These are phyloP conservation scores for Phytopythium delawarense DNA, from an alignment of 352 stramenopile genomes.

Conservation along the genomic window DNA sequence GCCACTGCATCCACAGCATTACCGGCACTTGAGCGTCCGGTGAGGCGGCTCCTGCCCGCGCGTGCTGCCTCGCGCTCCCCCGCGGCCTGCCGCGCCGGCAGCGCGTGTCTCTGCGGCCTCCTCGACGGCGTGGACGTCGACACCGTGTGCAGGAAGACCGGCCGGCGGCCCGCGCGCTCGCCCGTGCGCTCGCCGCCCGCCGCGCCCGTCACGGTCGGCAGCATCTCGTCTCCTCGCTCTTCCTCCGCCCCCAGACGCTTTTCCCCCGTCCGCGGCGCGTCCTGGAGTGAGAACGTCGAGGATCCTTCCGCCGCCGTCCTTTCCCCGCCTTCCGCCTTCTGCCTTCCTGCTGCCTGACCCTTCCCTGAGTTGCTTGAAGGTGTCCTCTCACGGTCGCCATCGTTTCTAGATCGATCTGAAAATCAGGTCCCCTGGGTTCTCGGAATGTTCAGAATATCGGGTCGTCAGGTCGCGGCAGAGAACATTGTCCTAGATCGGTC, in stretches of 20 bases:
- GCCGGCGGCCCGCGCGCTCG: slow-evolving; percentile 4
- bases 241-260: no score
- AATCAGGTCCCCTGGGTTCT: not conserved
- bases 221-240: not conserved
- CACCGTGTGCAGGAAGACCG: slow-evolving; percentile 47
- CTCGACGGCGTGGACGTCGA: slow-evolving; percentile 47
- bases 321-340: no score
- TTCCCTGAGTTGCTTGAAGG: not conserved
- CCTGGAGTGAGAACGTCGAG: no score
- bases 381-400: no score
- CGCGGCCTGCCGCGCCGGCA: slow-evolving; percentile 17
- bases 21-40: not conserved
- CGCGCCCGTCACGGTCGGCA: slow-evolving; percentile 7
- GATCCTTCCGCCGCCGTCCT: no score
- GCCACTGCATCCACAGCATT: not conserved
- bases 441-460: not conserved
- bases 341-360: no score
- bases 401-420: no score
- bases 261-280: no score
- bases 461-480: not conserved
- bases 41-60: not conserved
- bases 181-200: slow-evolving; percentile 5
- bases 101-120: slow-evolving; percentile 11
- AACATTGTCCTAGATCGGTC: not conserved
- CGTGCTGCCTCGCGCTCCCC: slow-evolving; percentile 11